phyloP scores from a whole-genome alignment of 106 monocot genomes.

The Dioscorea zingiberensis region DNA sequence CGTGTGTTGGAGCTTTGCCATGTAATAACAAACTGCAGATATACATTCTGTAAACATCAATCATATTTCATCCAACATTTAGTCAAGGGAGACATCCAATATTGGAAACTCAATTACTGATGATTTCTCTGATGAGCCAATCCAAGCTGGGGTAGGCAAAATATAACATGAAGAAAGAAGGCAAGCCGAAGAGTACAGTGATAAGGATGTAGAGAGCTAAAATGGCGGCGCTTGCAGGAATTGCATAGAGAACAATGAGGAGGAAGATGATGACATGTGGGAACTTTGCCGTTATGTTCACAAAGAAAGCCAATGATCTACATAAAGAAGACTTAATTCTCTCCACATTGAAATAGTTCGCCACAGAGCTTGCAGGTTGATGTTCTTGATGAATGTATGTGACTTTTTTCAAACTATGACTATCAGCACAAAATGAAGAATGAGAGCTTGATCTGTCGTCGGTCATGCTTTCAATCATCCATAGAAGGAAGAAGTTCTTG shows the following conservation, averaged over 20 bases:
- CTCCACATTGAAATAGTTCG: constrained; percentile 19
- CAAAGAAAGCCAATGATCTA: constrained; percentile 32
- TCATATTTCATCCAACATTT: no score
- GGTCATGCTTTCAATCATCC: constrained; percentile 21
- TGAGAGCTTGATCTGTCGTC: constrained; percentile 2
- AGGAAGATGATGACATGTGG: constrained; percentile 48
- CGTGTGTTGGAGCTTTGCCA: no score
- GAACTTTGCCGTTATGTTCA: constrained; percentile 44
- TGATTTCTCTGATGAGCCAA: constrained; percentile 63
- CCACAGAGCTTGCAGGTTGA: not conserved
- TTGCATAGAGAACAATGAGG: constrained; percentile 42
- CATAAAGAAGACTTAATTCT: constrained; percentile 18
- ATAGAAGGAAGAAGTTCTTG: constrained; percentile 20
- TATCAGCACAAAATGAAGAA: not conserved
- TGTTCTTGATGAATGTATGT: not conserved
- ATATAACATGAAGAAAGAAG: constrained; percentile 50
- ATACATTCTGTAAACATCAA: no score
- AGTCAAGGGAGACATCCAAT: no score
- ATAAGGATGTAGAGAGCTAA: constrained; percentile 36
- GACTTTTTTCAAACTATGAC: not conserved
- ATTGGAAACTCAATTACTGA: no score
- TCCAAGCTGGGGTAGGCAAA: constrained; percentile 60
- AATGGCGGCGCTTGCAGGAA: constrained; percentile 43
- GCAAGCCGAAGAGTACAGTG: constrained; percentile 43
- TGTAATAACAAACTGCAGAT: no score